These are phyloP conservation scores for Fomitopsis betulina DNA, from an alignment of 1,284 basidiomycete genomes.

Conservation along the genomic window DNA sequence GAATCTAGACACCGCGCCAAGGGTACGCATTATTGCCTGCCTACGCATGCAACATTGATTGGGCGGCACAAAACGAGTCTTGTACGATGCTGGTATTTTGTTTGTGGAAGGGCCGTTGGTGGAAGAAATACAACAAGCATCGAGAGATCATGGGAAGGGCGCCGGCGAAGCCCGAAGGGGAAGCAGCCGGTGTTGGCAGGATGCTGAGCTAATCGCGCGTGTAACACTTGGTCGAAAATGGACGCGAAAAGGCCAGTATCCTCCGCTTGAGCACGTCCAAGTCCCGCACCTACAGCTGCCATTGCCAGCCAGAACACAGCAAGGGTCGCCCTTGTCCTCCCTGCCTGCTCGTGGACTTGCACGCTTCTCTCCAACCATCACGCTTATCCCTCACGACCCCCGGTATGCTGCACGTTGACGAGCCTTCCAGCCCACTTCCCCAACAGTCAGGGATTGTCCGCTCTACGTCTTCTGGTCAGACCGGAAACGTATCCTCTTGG, in stretches of 20 bases:
- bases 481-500: conserved; percentile 35
- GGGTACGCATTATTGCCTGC: not conserved
- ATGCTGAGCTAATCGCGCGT: conserved; percentile 1
- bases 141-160: not conserved
- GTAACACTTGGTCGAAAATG: not conserved
- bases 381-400: not conserved
- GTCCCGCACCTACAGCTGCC: not conserved
- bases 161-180: not conserved
- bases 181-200: not conserved
- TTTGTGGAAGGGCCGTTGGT: not conserved
- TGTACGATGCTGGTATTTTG: not conserved
- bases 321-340: not conserved
- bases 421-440: conserved; percentile 19
- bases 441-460: conserved; percentile 14
- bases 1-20: not conserved
- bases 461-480: conserved; percentile 15
- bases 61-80: not conserved
- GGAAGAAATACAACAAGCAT: not conserved
- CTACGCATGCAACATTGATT: not conserved
- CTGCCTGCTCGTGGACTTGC: not conserved
- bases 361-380: not conserved
- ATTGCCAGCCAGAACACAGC: not conserved
- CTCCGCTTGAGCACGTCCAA: not conserved
- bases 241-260: not conserved
- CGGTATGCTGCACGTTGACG: conserved; percentile 8